Base-by-base conservation (phyloP, 2,329 filamentous ascomycete genomes). In the Colletotrichum sp. region DNA sequence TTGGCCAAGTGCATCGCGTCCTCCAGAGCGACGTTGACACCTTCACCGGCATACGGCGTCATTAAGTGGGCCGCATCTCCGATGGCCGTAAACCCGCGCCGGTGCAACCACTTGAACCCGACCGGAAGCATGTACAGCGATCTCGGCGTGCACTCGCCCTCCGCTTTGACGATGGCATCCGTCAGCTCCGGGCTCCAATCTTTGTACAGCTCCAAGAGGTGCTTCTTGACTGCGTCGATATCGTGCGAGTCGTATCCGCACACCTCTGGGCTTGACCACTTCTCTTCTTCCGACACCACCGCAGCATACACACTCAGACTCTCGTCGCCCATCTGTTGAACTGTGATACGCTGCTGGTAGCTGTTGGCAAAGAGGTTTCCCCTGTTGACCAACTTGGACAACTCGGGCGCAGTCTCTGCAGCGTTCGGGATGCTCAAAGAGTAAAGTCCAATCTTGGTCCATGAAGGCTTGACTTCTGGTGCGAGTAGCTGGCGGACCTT, bases 41-140 rank as follows among this genome's bases (percentile, higher is more conserved):
- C 91, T 73, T 91, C 90, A 7, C 91, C 91, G 2, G 88, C 89
- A 77, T 89, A 91, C 1, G 89, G 89, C 1, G 88, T 87, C 89
- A 92, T 91, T 26, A 92, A 79, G 80, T 93, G 91, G 9, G 91
- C 91, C 1, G 91, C 89, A 78, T 93, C 91, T 7, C 92, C 92
- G 30, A 92, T 84, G 16, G 92, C 79, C 0, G 91, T 92, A 6
- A 90, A 79, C 1, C 90, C 90, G 8, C 82, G 80, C 21, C 82
- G 83, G 64, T 88, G 85, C 55, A 84, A 75, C 90, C 90, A 93
- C 4, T 78, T 80, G 61, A 85, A 80, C 3, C 88, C 88, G 3
- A 89, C 80, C 0, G 91, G 90, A 12, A 93, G 85, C 79, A 87
- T 87, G 79, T 89, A 92, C 2, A 93, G 82, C 1, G 86, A 86